Evolutionary conservation across 2,329 filamentous ascomycete genomes (phyloP), one percentile per base, ranked within the genome.

Genomic region (Chaetoscypha palmicola): DNA sequence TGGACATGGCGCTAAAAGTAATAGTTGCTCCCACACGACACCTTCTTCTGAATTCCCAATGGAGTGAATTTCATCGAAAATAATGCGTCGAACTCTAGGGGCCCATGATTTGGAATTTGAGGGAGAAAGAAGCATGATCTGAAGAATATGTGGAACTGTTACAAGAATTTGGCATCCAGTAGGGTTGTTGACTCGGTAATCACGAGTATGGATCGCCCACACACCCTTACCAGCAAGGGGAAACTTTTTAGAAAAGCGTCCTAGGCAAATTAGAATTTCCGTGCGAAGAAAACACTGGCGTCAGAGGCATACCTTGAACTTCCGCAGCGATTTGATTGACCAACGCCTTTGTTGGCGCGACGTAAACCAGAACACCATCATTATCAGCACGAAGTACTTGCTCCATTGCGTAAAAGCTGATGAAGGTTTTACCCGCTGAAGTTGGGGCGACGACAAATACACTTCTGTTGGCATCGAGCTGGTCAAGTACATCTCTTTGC

Each of bases 241-340:
- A 37, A 62, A 79, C 1, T 64, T 68, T 63, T 90, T 91, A 0
- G 74, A 77, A 58, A 87, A 91, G 4, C 83, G 74, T n/a, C n/a
- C n/a, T n/a, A n/a, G n/a, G n/a, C n/a, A n/a, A n/a, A n/a, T n/a
- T n/a, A n/a, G n/a, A n/a, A n/a, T n/a, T n/a, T n/a, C n/a, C n/a
- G n/a, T n/a, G n/a, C n/a, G n/a, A n/a, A n/a, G n/a, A n/a, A n/a
- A n/a, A n/a, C n/a, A n/a, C n/a, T n/a, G n/a, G n/a, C n/a, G n/a
- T n/a, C n/a, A n/a, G n/a, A n/a, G n/a, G n/a, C n/a, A n/a, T n/a
- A 4, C 54, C 84, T 59, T 87, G 79, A 12, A 90, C 71, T 63
- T 90, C 85, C 1, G 85, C 85, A 1, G 83, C 85, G 51, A 91
- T 89, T 61, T 91, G 86, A 58, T 90, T 90, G 46, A 90, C 84